Base-by-base conservation (phyloP, 805 yeast species). In the Myxozyma melibiosi region DNA sequence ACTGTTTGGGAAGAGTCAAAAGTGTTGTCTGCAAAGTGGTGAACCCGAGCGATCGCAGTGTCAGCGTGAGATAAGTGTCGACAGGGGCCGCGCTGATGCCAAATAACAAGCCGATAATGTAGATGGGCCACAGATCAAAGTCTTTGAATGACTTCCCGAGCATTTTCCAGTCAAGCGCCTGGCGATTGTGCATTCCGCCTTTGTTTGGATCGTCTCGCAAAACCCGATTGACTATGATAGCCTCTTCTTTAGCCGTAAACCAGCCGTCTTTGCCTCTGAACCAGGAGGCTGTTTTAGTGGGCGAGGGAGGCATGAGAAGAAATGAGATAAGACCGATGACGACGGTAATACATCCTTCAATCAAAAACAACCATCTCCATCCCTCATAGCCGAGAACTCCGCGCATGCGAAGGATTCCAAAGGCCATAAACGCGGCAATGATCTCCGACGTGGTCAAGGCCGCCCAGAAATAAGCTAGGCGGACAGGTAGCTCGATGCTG, bases 141-240 rank as follows among this genome's bases (percentile, higher is more conserved):
- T 84, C 86, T 0, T 65, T 42, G 4, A 82, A 37, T 1, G 81
- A 73, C 27, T 70, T 64, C 62, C 70, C 66, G 9, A 84, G 60
- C 71, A 76, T 77, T 45, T 67, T 73, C 4, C 71, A 55, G 2
- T 76, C 66, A 14, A 84, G 67, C 3, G 84, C 82, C 62, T 80
- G 78, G 64, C 85, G 75, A 64, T 84, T 84, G 67, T 82, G 76
- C 86, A 83, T 82, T 55, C 79, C 85, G 16, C 87, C 86, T 71
- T 80, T 80, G 2, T 77, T 66, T 9, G 88, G 88, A 65, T 84
- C 88, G 67, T 84, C 86, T 61, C 87, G 73, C 37, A 84, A 70
- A 1, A 84, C 76, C 53, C 82, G 75, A 65, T 84, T 84, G 35
- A 82, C 86, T 34, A 82, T 74, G 53, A 84, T 81, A 55, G 78